Evolutionary conservation across 345 rosid species (phyloP), one percentile per base, ranked within the genome.

Genomic region (Populus nigra): DNA sequence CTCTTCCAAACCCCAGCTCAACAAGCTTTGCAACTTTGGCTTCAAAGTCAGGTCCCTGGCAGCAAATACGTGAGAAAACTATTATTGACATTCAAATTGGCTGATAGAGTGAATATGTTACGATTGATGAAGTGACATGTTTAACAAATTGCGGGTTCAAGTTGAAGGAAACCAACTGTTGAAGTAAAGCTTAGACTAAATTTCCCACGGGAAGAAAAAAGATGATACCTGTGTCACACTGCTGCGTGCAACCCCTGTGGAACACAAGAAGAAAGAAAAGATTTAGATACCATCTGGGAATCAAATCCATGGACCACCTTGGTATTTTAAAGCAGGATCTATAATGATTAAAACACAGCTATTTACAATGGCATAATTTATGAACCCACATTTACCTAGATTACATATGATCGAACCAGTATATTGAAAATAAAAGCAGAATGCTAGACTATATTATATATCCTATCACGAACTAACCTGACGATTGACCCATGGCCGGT

Each of bases 1-100:
- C 93, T 59, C 98, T 91, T 41, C 85, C 76, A 74, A 96, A 96
- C 0, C 99, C 98, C 20, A 96, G 86, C 83, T 93, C 98, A 74
- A 90, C 92, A 55, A 96, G 99, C 88, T 91, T 96, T 49, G 89
- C 87, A 29, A 96, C 90, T 88, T 96, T 96, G 20, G 89, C 94
- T 88, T 93, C 98, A 74, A 91, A 96, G 23, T 93, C 97, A 69
- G 94, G 75, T 70, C 87, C 87, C 99, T 93, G 88, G 29, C 79
- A 83, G 22, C 17, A 33, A 38, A 43, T 11, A 27, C 35, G 16
- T 20, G 23, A 29, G 33, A 75, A 31, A 49, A 65, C 16, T 62
- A 7, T 59, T 41, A 47, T 41, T 57, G 4, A 35, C 39, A 67
- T 45, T 72, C 47, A 20, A 39, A 49, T 9, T 35, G 43, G 47